phyloP scores from a whole-genome alignment of 164 flowering plant genomes.

The Aristolochia contorta region DNA sequence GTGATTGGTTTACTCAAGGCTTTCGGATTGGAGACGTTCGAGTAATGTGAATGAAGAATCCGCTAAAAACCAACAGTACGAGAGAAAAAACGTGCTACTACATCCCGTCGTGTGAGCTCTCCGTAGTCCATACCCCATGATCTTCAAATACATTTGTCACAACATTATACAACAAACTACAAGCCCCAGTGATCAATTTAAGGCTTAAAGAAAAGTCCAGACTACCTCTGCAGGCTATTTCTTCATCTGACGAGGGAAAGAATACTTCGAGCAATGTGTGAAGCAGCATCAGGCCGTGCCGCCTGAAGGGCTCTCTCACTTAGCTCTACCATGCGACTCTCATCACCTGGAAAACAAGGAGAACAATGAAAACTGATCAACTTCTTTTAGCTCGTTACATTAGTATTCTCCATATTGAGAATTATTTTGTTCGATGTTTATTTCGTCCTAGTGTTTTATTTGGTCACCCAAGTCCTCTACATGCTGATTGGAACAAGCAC shows the following conservation, averaged over 20 bases:
- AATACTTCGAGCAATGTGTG: constrained; percentile 48
- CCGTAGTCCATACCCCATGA: too few species aligned
- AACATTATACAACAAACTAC: too few species aligned
- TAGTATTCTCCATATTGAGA: not conserved
- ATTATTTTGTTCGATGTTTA: not conserved
- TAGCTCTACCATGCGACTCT: constrained; percentile 38
- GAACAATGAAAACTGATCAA: not conserved
- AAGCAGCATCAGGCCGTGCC: constrained; percentile 56
- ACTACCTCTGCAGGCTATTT: not conserved
- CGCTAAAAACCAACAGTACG: too few species aligned
- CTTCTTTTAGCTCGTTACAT: not conserved
- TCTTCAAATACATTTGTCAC: too few species aligned
- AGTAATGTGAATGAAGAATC: too few species aligned
- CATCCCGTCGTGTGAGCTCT: too few species aligned
- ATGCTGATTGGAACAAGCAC: not conserved
- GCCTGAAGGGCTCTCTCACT: constrained; percentile 48
- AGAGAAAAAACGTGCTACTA: too few species aligned
- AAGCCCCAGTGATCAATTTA: too few species aligned
- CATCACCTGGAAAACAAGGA: constrained; percentile 35
- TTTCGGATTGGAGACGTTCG: too few species aligned
- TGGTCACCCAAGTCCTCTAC: not conserved
- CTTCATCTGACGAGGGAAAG: constrained; percentile 24
- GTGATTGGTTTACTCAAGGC: too few species aligned
- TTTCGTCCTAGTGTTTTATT: not conserved
- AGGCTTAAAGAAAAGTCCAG: too few species aligned